A percentile compares a stretch with the other conserved stretches of the same genome.
phyloP scores from a whole-genome alignment of 2,329 filamentous ascomycete genomes.

The Bimuria novae-zelandiae region DNA sequence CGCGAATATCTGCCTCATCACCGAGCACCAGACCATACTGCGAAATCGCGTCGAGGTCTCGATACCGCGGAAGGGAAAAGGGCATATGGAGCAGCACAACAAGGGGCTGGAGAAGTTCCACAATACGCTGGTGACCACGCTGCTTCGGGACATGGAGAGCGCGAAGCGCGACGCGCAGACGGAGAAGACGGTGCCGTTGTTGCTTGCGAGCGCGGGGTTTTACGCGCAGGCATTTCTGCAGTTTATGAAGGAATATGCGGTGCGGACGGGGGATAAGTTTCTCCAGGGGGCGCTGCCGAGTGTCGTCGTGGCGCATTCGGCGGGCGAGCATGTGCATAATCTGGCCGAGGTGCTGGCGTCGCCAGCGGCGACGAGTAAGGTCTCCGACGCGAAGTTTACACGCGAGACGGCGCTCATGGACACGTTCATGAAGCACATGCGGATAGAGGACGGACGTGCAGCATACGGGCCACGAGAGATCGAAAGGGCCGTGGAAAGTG shows the following conservation, averaged over 20 bases:
- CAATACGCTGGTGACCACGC: conserved; percentile 72
- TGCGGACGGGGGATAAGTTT: conserved; percentile 72
- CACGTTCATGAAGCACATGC: conserved; percentile 75
- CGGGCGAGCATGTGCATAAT: conserved; percentile 83
- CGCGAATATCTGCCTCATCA: conserved; percentile 82
- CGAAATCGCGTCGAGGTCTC: conserved; percentile 70
- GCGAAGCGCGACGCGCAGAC: conserved; percentile 11
- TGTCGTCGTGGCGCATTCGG: conserved; percentile 77
- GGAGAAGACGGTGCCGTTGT: conserved; percentile 60
- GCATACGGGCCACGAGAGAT: conserved; percentile 90
- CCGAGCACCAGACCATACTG: conserved; percentile 76
- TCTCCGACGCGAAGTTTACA: conserved; percentile 87
- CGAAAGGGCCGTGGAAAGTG: conserved; percentile 79
- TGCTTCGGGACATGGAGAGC: conserved; percentile 80
- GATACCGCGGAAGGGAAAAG: conserved; percentile 70
- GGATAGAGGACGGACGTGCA: conserved; percentile 82
- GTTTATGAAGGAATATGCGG: conserved; percentile 67
- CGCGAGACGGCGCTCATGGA: conserved; percentile 85
- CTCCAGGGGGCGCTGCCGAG: conserved; percentile 67
- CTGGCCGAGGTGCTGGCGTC: conserved; percentile 86
- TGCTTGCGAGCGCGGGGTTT: conserved; percentile 90
- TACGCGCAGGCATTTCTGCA: conserved; percentile 79
- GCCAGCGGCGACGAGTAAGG: conserved; percentile 73
- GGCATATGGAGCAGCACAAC: conserved; percentile 64
- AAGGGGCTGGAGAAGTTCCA: conserved; percentile 79